These are phyloP conservation scores for Vicia villosa DNA, from an alignment of 306 rosid genomes.

Conservation along the genomic window DNA sequence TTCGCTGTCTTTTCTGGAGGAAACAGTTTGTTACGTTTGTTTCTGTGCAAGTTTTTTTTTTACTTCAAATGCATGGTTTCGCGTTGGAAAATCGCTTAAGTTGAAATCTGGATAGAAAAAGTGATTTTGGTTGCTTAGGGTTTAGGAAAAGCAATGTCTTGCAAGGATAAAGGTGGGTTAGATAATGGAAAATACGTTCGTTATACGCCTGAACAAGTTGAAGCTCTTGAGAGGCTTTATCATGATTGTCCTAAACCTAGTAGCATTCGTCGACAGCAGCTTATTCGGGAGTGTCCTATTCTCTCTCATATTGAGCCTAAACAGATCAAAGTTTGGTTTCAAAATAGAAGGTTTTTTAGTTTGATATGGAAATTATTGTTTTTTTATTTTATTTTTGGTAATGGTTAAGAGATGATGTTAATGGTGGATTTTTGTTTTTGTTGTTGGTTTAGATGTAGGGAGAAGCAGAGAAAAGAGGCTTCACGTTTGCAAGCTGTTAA, in stretches of 20 bases:
- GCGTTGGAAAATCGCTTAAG: neutral
- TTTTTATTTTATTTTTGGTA: neutral
- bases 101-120: neutral
- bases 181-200: constrained; percentile 95
- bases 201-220: constrained; percentile 99
- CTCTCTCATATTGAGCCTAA: constrained; percentile 93
- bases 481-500: constrained; percentile 88
- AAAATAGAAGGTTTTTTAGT: constrained; percentile 65
- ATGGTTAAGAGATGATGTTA: neutral
- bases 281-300: constrained; percentile 91
- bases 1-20: constrained; percentile 42
- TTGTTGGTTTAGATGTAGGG: constrained; percentile 70
- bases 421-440: neutral
- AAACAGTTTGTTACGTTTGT: neutral
- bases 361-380: neutral
- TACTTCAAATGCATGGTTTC: neutral
- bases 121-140: neutral
- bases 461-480: constrained; percentile 96
- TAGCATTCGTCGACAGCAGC: constrained; percentile 96
- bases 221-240: constrained; percentile 94
- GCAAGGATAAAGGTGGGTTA: constrained; percentile 77
- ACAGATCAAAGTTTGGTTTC: constrained; percentile 98
- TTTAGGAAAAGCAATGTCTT: constrained; percentile 63
- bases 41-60: neutral
- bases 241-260: constrained; percentile 98